A percentile compares a stretch with the other conserved stretches of the same genome.
These are phyloP conservation scores for Alternaria gansuensis DNA, from an alignment of 2,329 filamentous ascomycete species.

Conservation along the genomic window DNA sequence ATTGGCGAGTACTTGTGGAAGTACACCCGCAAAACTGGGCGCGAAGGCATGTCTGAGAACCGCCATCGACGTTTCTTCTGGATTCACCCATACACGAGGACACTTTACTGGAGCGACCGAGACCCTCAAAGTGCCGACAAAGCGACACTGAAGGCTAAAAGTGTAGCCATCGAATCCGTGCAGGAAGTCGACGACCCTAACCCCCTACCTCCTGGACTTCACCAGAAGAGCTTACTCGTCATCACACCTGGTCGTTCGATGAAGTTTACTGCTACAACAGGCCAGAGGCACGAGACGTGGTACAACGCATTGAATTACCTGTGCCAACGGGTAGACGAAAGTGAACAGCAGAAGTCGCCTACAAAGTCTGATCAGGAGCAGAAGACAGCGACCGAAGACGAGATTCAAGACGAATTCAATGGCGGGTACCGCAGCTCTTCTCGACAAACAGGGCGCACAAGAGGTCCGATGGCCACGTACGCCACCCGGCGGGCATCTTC, in stretches of 20 bases:
- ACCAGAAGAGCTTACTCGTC: slow-evolving; percentile 91
- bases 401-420: slow-evolving; percentile 78
- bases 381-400: slow-evolving; percentile 64
- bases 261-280: slow-evolving; percentile 93
- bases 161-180: slow-evolving; percentile 91
- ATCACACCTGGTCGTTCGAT: slow-evolving; percentile 87
- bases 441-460: slow-evolving; percentile 61
- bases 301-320: slow-evolving; percentile 97
- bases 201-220: slow-evolving; percentile 90
- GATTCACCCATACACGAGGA: slow-evolving; percentile 97
- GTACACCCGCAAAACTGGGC: slow-evolving; percentile 94
- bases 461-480: slow-evolving; percentile 78
- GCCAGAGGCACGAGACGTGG: slow-evolving; percentile 97
- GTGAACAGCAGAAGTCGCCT: slow-evolving; percentile 47
- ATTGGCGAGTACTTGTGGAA: slow-evolving; percentile 99
- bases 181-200: slow-evolving; percentile 94
- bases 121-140: slow-evolving; percentile 84
- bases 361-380: slow-evolving; percentile 55
- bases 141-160: slow-evolving; percentile 81
- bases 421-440: slow-evolving; percentile 64
- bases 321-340: slow-evolving; percentile 72
- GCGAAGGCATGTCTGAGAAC: slow-evolving; percentile 85
- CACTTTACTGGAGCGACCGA: slow-evolving; percentile 93
- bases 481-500: slow-evolving; percentile 66
- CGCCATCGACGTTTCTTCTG: slow-evolving; percentile 97